Evolutionary conservation across 2,329 filamentous ascomycete species (phyloP), one percentile per base, ranked within the genome.

Genomic region (Tolypocladium ophioglossoides): DNA sequence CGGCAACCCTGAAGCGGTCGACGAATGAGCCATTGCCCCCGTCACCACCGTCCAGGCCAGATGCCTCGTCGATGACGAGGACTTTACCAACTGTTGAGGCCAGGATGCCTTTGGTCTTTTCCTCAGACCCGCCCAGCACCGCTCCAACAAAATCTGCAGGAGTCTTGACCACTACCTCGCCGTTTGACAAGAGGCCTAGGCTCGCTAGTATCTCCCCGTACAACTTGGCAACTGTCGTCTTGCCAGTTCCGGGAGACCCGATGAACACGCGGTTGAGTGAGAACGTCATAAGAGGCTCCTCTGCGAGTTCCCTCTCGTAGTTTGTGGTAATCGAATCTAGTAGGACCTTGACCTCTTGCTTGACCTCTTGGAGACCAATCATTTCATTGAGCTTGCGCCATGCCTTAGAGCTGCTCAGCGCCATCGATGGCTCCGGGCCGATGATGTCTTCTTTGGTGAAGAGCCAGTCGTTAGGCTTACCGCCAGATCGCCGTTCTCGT

Each of bases 31-130:
- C 52, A 6, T 51, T 38, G 14, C 61, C 61, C 0, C 61, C 66
- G 3, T 66, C 65, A 0, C 71, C 72, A 2, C 70, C 67, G 49
- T 75, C 79, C 0, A 91, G 73, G 38, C 83, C 82, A 58, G 91
- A 91, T 0, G 87, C 87, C 63, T 94, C 88, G 57, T 92, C 88
- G 3, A 92, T 90, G 16, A 92, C 80, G 0, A 92, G 75, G 0
- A 91, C 85, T 59, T 91, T 91, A 0, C 89, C 88, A 0, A 78
- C 58, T 0, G 85, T 83, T 0, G 82, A 70, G 0, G 79, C 80
- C 0, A 92, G 72, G 9, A 91, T 90, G 0, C 74, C 83, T 59
- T 89, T 91, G 0, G 87, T 91, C 37, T 83, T 81, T 2, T 77
- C 72, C 64, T 92, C 87, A 0, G 87, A 91, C 2, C 77, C 72